Evolutionary conservation across 2,329 filamentous ascomycete genomes (phyloP).

Genomic region (Claviceps maximensis): DNA sequence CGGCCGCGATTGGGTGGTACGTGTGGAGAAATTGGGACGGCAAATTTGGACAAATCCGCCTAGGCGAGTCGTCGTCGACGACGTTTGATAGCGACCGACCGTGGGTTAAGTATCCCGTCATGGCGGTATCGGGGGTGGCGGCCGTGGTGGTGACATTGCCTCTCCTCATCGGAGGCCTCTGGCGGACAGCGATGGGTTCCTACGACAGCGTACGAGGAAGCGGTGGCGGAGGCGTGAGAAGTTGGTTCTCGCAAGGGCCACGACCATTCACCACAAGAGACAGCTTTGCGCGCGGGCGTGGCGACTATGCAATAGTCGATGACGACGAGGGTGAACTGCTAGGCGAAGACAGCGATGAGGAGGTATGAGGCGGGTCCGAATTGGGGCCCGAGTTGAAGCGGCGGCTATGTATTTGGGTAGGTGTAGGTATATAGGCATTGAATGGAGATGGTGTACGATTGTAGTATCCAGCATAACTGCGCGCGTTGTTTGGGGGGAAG

Average conservation of each 20-base stretch:
- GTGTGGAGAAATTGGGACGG: constrained; percentile 74
- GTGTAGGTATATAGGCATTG: too few relatives aligned
- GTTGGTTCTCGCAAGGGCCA: constrained; percentile 41
- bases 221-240: constrained; percentile 32
- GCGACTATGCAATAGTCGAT: constrained; percentile 81
- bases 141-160: constrained; percentile 52
- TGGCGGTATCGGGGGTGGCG: constrained; percentile 51
- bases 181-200: constrained; percentile 46
- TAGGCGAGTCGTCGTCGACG: constrained; percentile 52
- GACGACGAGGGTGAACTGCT: constrained; percentile 90
- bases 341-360: constrained; percentile 87
- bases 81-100: constrained; percentile 55
- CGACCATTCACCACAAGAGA: constrained; percentile 76
- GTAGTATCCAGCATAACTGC: too few relatives aligned
- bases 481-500: too few relatives aligned
- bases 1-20: constrained; percentile 66
- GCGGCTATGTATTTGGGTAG: too few relatives aligned
- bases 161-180: constrained; percentile 57
- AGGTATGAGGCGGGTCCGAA: constrained; percentile 35
- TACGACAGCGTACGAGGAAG: constrained; percentile 35
- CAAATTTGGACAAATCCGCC: constrained; percentile 83
- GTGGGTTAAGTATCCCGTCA: constrained; percentile 72
- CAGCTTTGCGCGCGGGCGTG: constrained; percentile 73
- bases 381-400: too few relatives aligned
- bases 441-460: too few relatives aligned